Evolutionary conservation across 176 grass and related monocot species (phyloP), one percentile per base, ranked within the genome.

Genomic region (Musa beccarii): DNA sequence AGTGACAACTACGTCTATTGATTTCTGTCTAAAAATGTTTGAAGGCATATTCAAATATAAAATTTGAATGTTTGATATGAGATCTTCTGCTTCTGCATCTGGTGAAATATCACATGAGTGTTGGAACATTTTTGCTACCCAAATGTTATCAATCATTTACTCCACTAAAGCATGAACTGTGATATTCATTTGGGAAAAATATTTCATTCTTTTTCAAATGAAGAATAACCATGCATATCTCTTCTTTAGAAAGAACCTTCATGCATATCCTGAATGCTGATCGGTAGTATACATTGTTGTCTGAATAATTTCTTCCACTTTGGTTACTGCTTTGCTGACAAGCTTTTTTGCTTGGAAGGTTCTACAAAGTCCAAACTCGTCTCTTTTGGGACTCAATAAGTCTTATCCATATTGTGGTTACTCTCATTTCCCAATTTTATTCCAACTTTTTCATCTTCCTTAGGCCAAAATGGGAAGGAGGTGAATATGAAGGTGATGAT

Each of bases 391-490:
- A 8, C 62, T 49, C 49, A 51, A 11, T 79, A 66, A 21, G 13
- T 22, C 52, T 52, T 56, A 7, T 2, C 50, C 12, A 56, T n/a
- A 61, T 75, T 2, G 21, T 77, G 59, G 10, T 26, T 10, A 10
- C 17, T 66, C 21, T 22, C 49, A 21, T 13, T 49, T 11, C 14
- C 11, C 2, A 53, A 49, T 29, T 24, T 77, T 61, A 52, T 52
- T 25, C 43, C 65, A 57, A 59, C 53, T 4, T 64, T 17, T 54
- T 71, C 34, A 11, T 77, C 49, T 77, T 79, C 17, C 53, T 59
- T 56, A 99, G 96, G 64, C 96, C 96, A 12, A 99, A 95, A 55
- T 99, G 96, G 96, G 96, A 99, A 89, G 91, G 96, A 66, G 96
- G 96, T 8, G 86, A 94, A 59, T 99, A 92, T 34, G 86, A 89